Conservation (phyloP, 2,329 filamentous ascomycete genomes). For the Davidsoniella neocaledoniae region DNA sequence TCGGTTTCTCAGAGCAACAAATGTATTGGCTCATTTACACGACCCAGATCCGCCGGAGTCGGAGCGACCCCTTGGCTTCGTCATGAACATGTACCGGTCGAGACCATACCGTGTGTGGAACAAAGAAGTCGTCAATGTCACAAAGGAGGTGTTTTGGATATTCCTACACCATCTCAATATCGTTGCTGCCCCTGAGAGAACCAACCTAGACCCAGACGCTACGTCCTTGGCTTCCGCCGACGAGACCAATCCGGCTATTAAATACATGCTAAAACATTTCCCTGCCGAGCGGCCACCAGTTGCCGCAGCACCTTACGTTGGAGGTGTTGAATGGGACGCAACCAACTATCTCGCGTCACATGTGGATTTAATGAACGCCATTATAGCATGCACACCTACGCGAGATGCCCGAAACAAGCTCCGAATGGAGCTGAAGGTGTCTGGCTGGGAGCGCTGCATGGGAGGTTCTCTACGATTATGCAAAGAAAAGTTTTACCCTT, state of each 20-base stretch:
- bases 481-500: conserved; percentile 94
- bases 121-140: conserved; percentile 81
- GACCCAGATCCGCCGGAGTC: conserved; percentile 65
- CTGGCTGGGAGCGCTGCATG: conserved; percentile 83
- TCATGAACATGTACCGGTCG: conserved; percentile 72
- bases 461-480: conserved; percentile 71
- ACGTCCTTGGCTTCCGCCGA: conserved; percentile 21
- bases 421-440: conserved; percentile 61
- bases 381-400: conserved; percentile 66
- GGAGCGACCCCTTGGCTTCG: conserved; percentile 64
- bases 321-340: conserved; percentile 95
- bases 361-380: conserved; percentile 79
- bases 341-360: conserved; percentile 92
- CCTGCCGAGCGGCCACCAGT: conserved; percentile 77
- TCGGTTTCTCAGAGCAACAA: conserved; percentile 49
- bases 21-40: conserved; percentile 62
- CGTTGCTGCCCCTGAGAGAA: conserved; percentile 41
- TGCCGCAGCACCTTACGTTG: conserved; percentile 86
- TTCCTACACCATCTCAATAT: conserved; percentile 91
- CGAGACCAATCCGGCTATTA: conserved; percentile 17
- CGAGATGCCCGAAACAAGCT: conserved; percentile 55
- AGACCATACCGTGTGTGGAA: conserved; percentile 88
- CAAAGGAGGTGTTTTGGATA: conserved; percentile 98
- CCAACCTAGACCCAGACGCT: conserved; percentile 11
- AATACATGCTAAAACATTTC: conserved; percentile 57